These are phyloP conservation scores for Malbranchea zuffiana DNA, from an alignment of 2,329 filamentous ascomycete species.

Conservation along the genomic window DNA sequence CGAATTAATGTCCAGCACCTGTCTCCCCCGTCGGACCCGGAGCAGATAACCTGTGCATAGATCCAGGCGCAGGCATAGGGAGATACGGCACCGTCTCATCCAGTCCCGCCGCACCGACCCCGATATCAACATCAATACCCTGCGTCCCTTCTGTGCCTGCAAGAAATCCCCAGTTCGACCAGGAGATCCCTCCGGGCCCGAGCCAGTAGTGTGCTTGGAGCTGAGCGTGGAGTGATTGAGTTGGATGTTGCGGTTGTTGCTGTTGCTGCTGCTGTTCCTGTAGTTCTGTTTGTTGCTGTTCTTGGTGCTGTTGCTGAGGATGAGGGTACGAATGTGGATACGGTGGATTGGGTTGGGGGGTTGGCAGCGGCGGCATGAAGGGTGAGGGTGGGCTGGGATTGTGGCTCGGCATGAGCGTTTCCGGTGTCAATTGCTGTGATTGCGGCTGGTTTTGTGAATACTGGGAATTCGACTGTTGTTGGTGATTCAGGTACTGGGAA, in stretches of 20 bases:
- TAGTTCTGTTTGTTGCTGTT: background rate
- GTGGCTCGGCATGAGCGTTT: background rate
- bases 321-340: background rate
- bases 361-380: background rate
- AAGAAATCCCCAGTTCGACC: constrained; percentile 11
- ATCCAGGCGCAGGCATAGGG: too few species aligned
- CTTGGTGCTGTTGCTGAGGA: background rate
- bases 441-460: constrained; percentile 1
- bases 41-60: too few species aligned
- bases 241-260: constrained; percentile 13
- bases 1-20: too few species aligned
- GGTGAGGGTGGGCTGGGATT: background rate
- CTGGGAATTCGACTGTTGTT: background rate
- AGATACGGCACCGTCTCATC: too few species aligned
- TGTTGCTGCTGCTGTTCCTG: constrained; percentile 9
- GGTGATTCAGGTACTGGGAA: too few species aligned
- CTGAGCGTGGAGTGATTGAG: constrained; percentile 16
- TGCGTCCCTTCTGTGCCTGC: too few species aligned
- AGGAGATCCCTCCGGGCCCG: constrained; percentile 14
- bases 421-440: background rate
- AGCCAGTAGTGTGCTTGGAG: constrained; percentile 28
- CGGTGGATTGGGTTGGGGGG: background rate
- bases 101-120: too few species aligned
- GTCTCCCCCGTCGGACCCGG: too few species aligned
- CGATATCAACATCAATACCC: too few species aligned